phyloP scores from a whole-genome alignment of 257 asterid species.

The Plantago ovata region DNA sequence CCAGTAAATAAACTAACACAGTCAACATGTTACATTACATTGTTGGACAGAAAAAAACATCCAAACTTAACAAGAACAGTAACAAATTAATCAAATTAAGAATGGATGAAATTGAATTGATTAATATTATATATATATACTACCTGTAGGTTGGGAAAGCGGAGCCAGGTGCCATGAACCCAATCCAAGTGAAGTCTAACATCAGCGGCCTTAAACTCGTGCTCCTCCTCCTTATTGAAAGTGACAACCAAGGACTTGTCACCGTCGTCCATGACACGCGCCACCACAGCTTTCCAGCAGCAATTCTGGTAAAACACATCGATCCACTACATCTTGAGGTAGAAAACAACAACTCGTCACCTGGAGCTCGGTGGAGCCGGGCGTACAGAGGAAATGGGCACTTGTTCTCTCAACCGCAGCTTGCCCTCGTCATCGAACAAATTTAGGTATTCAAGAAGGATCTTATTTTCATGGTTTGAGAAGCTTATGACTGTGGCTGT shows the following conservation, averaged over 20 bases:
- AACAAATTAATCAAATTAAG: too few species aligned
- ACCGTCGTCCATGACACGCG: slow-evolving; percentile 22
- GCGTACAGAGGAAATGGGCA: slow-evolving; percentile 30
- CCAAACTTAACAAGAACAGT: too few species aligned
- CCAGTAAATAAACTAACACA: too few species aligned
- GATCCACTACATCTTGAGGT: slow-evolving; percentile 52
- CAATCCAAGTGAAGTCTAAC: slow-evolving; percentile 66
- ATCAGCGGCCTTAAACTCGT: slow-evolving; percentile 39
- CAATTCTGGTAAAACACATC: slow-evolving; percentile 61
- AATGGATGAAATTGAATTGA: too few species aligned
- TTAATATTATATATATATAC: too few species aligned
- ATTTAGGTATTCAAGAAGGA: slow-evolving; percentile 44
- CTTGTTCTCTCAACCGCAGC: slow-evolving; percentile 37
- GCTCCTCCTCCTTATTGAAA: slow-evolving; percentile 54
- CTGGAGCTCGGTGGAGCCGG: slow-evolving; percentile 35
- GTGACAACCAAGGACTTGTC: slow-evolving; percentile 33
- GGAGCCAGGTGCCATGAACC: slow-evolving; percentile 56
- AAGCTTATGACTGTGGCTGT: slow-evolving; percentile 35
- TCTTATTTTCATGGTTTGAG: not conserved
- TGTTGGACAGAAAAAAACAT: too few species aligned
- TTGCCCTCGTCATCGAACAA: slow-evolving; percentile 34
- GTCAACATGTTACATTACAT: too few species aligned
- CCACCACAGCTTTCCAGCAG: slow-evolving; percentile 66
- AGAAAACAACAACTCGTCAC: slow-evolving; percentile 18
- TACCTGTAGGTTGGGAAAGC: slow-evolving; percentile 43